Evolutionary conservation across 106 monocot genomes (phyloP).

Genomic region (Chionographis japonica): DNA sequence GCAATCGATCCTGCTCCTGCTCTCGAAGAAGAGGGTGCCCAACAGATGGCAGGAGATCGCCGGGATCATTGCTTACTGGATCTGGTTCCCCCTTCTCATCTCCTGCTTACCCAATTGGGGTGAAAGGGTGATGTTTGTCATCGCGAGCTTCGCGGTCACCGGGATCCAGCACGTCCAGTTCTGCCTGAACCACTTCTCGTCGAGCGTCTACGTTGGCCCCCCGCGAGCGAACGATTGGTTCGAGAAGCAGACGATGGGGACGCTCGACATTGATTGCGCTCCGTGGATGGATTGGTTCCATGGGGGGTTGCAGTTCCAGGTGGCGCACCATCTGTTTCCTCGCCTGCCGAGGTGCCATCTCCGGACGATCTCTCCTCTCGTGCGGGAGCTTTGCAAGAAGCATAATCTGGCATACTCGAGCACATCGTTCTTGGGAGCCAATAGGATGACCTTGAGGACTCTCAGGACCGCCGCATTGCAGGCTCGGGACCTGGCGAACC

Average conservation of each 20-base stretch:
- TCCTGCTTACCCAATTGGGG: constrained; percentile 44
- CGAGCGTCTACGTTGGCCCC: constrained; percentile 30
- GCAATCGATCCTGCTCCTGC: constrained; percentile 33
- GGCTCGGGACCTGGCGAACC: constrained; percentile 30
- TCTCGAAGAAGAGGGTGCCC: constrained; percentile 37
- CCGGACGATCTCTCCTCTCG: constrained; percentile 30
- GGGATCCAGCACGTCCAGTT: constrained; percentile 62
- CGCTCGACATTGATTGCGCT: constrained; percentile 43
- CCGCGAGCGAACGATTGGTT: constrained; percentile 52
- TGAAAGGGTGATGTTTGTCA: constrained; percentile 38
- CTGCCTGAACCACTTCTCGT: constrained; percentile 45
- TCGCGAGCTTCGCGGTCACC: constrained; percentile 36
- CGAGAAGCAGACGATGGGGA: constrained; percentile 63
- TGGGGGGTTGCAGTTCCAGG: constrained; percentile 60
- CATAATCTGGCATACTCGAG: constrained; percentile 31
- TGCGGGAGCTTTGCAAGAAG: constrained; percentile 43
- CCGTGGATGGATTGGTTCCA: constrained; percentile 78
- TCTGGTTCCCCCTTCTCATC: constrained; percentile 47
- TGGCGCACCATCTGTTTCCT: constrained; percentile 59
- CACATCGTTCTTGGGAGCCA: constrained; percentile 35
- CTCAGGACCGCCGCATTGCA: constrained; percentile 43
- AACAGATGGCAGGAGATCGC: constrained; percentile 38
- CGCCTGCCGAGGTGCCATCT: constrained; percentile 41
- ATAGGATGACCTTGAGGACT: constrained; percentile 24
- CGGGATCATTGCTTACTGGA: constrained; percentile 36